phyloP scores from a whole-genome alignment of 257 asterid genomes.

The Petrea volubilis region DNA sequence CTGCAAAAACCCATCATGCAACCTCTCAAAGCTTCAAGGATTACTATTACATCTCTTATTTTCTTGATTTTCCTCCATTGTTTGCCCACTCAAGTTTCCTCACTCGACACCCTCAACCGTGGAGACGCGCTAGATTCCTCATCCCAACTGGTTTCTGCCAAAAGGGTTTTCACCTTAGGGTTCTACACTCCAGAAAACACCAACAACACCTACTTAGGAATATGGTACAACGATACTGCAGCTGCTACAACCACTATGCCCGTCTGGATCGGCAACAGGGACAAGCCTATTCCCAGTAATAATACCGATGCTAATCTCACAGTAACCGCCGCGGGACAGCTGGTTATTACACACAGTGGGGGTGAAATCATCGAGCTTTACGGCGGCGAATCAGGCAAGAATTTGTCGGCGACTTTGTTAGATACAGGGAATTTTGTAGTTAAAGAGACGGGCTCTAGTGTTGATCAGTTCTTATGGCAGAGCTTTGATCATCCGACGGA shows the following conservation, averaged over 20 bases:
- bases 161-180: constrained; percentile 38
- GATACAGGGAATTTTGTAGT: constrained; percentile 49
- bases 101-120: constrained; percentile 29
- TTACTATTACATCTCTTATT: neutral
- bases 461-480: constrained; percentile 37
- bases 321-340: constrained; percentile 27
- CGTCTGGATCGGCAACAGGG: constrained; percentile 52
- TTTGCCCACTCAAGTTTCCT: constrained; percentile 19
- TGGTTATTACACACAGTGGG: constrained; percentile 24
- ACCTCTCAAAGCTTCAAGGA: neutral
- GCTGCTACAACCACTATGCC: neutral
- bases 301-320: constrained; percentile 26
- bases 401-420: constrained; percentile 33
- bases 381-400: constrained; percentile 17
- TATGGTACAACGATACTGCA: constrained; percentile 34
- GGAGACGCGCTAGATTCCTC: constrained; percentile 34
- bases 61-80: constrained; percentile 20
- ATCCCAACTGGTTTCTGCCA: constrained; percentile 39
- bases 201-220: constrained; percentile 38
- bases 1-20: neutral
- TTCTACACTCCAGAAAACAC: constrained; percentile 28
- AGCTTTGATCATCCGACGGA: constrained; percentile 65
- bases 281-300: constrained; percentile 4
- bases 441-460: neutral
- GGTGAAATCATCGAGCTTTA: constrained; percentile 15